phyloP scores from a whole-genome alignment of 495 filamentous ascomycete species.

The Rhypophila decipiens region DNA sequence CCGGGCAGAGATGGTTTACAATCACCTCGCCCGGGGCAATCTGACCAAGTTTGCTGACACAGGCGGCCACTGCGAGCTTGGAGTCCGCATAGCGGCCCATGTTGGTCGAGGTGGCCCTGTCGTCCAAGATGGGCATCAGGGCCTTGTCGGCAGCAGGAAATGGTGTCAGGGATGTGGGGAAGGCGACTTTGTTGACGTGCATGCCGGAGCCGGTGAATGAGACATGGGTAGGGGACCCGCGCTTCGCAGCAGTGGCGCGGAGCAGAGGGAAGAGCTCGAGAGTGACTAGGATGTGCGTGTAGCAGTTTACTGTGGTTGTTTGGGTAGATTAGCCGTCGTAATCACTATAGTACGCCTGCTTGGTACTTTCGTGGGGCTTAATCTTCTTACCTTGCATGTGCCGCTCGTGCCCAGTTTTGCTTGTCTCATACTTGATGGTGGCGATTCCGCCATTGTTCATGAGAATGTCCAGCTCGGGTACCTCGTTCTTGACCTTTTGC shows the following conservation, averaged over 20 bases:
- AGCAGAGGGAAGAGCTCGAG: conserved; percentile 4
- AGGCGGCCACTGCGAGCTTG: neutral
- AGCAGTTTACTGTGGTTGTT: conserved; percentile 6
- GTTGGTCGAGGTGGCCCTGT: neutral
- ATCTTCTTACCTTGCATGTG: conserved; percentile 5
- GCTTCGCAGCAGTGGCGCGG: neutral
- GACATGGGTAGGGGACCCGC: neutral
- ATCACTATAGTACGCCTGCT: too few species aligned
- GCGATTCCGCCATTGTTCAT: conserved; percentile 3
- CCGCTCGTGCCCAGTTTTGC: conserved; percentile 1
- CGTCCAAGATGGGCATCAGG: neutral
- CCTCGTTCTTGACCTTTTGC: neutral
- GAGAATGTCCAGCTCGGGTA: conserved; percentile 1
- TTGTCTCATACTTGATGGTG: neutral
- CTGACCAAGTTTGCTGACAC: neutral
- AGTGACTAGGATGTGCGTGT: conserved; percentile 2
- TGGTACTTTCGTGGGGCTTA: too few species aligned
- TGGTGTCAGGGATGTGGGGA: neutral
- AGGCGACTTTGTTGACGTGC: neutral
- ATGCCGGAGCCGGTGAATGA: neutral
- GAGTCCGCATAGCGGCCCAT: neutral
- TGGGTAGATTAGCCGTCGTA: too few species aligned
- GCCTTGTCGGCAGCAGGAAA: too few species aligned
- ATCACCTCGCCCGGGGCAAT: conserved; percentile 1
- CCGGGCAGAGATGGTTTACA: conserved; percentile 2